Evolutionary conservation across 139 green algal species (phyloP).

Genomic region (Tetradesmus obliquus): DNA sequence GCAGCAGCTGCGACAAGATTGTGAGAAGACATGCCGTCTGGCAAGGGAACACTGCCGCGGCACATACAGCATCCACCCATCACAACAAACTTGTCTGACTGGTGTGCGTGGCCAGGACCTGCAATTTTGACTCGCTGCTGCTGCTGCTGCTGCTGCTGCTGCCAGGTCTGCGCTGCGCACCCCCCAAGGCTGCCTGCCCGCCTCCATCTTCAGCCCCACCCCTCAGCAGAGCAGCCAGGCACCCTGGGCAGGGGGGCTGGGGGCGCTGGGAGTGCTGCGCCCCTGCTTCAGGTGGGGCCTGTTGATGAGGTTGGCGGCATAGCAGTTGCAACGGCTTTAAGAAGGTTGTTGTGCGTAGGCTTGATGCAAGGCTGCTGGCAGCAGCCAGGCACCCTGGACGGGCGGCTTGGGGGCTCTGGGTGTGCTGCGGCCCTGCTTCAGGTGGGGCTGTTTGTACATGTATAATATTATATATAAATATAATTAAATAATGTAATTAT

Average conservation of each 20-base stretch:
- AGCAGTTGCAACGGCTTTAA: no score
- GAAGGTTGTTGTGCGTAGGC: no score
- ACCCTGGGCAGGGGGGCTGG: not conserved
- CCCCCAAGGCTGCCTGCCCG: conserved; percentile 52
- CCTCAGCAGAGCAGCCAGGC: conserved; percentile 18
- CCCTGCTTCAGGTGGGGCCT: conserved; percentile 7
- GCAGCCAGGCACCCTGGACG: not conserved
- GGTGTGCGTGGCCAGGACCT: no score
- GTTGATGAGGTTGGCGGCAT: no score
- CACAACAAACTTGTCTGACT: no score
- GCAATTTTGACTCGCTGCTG: not conserved
- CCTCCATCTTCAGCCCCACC: conserved; percentile 53
- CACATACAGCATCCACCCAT: no score
- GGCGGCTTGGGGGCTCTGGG: conserved; percentile 13
- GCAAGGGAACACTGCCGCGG: no score
- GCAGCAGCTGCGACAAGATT: not conserved
- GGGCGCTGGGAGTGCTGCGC: not conserved
- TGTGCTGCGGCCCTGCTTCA: conserved; percentile 24
- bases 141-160: not conserved
- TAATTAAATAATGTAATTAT: no score
- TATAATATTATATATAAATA: no score
- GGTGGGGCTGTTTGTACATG: not conserved
- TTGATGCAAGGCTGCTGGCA: not conserved
- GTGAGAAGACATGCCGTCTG: no score
- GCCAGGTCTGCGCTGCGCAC: conserved; percentile 44